These are phyloP conservation scores for Emericellopsis cladophorae DNA, from an alignment of 2,329 filamentous ascomycete genomes.

Conservation along the genomic window DNA sequence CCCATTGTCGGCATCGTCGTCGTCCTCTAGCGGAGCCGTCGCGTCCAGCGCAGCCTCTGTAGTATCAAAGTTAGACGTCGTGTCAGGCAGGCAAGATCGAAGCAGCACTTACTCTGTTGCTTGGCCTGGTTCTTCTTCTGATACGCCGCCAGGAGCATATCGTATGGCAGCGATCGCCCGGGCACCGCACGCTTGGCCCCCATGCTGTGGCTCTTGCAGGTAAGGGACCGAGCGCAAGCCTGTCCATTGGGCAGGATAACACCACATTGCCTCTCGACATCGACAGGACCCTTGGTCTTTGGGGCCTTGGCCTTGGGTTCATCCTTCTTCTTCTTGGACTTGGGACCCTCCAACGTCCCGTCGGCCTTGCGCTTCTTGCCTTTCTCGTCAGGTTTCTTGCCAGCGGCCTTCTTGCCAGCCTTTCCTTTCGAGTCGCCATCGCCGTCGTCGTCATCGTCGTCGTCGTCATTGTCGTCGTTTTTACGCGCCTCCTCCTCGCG, in stretches of 20 bases:
- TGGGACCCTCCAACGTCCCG: constrained; percentile 63
- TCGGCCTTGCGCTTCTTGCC: constrained; percentile 73
- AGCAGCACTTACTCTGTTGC: constrained; percentile 64
- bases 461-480: constrained; percentile 32
- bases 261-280: constrained; percentile 89
- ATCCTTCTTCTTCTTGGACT: constrained; percentile 91
- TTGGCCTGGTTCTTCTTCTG: constrained; percentile 99
- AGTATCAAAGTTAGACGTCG: not conserved
- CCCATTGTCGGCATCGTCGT: constrained; percentile 65
- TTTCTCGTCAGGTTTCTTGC: constrained; percentile 52
- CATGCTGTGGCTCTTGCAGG: constrained; percentile 94
- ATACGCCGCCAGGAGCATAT: constrained; percentile 78
- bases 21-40: constrained; percentile 79
- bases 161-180: constrained; percentile 77
- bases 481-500: constrained; percentile 42
- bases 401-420: constrained; percentile 23
- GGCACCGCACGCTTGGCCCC: constrained; percentile 82
- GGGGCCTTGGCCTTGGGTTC: constrained; percentile 72
- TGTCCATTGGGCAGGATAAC: constrained; percentile 75
- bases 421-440: constrained; percentile 28
- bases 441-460: constrained; percentile 36
- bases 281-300: constrained; percentile 83
- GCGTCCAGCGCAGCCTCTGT: constrained; percentile 87
- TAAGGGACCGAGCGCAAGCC: constrained; percentile 76
- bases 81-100: not conserved